Base-by-base conservation (phyloP, 441 rosid genomes). In the Gossypium lobatum region DNA sequence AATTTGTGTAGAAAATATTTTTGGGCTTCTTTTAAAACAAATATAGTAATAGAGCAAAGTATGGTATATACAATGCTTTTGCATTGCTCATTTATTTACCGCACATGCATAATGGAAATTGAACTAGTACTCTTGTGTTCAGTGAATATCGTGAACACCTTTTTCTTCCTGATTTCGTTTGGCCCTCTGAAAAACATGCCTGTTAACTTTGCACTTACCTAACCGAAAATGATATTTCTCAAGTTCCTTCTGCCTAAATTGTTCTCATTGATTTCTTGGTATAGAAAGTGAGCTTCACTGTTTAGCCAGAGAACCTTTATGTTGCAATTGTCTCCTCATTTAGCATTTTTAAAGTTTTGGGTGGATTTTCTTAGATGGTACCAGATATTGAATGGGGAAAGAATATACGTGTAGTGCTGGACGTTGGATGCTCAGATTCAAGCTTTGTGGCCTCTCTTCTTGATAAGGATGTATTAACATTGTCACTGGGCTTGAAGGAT, bases 371-470 rank as follows among this genome's bases (percentile, higher is more conserved):
- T 77, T 85, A 94, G 98, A 92, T 91, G 95, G 98, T 94, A 75
- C 98, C 97, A 57, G 98, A 94, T 79, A 91, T 94, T 73, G 97
- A 92, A 85, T 94, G 98, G 98, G 98, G 98, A 71, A 94, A 92
- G 89, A 94, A 92, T 83, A 86, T 91, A 59, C 96, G 91, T 75
- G 80, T 92, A 62, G 91, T 94, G 53, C 80, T 94, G 89, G 95
- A 94, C 72, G 84, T 88, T 73, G 97, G 97, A 73, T 87, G 93
- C 75, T 42, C 73, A 80, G 94, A 92, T 69, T 82, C 97, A 68
- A 88, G 93, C 77, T 86, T 94, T 80, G 91, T 79, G 66, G 90
- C 91, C 69, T 85, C 91, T 64, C 87, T 89, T 62, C 87, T 92
- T 78, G 97, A 89, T 73, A 94, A 87, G 79, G 88, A 88, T 58